Evolutionary conservation across 2,329 filamentous ascomycete genomes (phyloP).

Genomic region (Ilyonectria sp.): DNA sequence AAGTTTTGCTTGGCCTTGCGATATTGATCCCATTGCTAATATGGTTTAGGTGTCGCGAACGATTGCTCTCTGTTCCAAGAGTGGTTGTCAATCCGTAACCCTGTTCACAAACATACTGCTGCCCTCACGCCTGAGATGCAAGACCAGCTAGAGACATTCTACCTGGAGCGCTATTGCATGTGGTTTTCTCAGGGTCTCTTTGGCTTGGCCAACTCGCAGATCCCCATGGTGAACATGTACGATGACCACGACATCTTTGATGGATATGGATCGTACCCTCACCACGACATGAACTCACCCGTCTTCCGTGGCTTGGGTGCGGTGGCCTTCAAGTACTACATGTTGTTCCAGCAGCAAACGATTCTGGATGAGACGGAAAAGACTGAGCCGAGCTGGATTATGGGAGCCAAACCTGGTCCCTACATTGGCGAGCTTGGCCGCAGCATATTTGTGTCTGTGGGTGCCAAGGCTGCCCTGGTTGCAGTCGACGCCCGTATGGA

Average conservation of each 20-base stretch:
- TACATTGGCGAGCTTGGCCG: conserved; percentile 91
- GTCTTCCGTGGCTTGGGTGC: conserved; percentile 92
- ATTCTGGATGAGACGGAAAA: conserved; percentile 83
- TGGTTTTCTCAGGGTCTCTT: conserved; percentile 99
- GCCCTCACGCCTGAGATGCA: conserved; percentile 88
- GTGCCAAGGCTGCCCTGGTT: conserved; percentile 83
- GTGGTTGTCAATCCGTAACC: conserved; percentile 88
- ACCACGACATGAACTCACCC: conserved; percentile 91
- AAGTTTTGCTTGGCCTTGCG: not conserved
- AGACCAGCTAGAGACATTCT: conserved; percentile 89
- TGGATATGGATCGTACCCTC: conserved; percentile 93
- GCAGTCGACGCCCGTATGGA: conserved; percentile 95
- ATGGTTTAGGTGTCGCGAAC: conserved; percentile 71
- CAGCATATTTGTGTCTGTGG: conserved; percentile 88
- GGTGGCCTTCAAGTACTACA: conserved; percentile 98
- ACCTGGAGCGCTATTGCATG: conserved; percentile 88
- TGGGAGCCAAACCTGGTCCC: conserved; percentile 85
- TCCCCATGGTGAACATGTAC: conserved; percentile 98
- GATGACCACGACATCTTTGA: conserved; percentile 95
- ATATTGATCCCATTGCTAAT: not conserved
- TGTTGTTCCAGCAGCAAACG: conserved; percentile 98
- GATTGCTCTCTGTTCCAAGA: conserved; percentile 83
- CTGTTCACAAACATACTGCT: conserved; percentile 82
- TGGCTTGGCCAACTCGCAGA: conserved; percentile 91
- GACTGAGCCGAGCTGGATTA: conserved; percentile 91